Conservation (phyloP, 2,329 filamentous ascomycete genomes). For the Phialocephala subalpina region DNA sequence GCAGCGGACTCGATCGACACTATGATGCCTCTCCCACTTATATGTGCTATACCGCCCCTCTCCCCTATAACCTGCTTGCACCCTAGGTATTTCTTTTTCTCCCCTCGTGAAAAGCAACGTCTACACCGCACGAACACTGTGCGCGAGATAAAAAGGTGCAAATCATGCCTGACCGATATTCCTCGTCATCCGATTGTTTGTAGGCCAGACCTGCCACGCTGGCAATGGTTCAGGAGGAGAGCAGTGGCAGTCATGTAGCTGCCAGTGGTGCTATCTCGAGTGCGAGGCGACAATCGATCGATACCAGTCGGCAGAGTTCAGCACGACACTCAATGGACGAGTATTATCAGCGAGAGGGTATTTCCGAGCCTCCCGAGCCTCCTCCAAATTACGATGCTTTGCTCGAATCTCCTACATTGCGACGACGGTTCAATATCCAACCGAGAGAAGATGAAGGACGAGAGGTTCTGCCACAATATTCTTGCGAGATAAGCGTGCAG, state of each 20-base stretch:
- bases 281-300: not conserved
- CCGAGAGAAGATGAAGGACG: conserved; percentile 48
- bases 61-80: conserved; percentile 10
- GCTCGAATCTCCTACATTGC: conserved; percentile 27
- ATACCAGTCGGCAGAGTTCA: conserved; percentile 16
- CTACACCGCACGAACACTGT: not conserved
- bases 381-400: conserved; percentile 36
- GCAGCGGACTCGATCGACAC: conserved; percentile 16
- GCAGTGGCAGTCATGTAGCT: conserved; percentile 24
- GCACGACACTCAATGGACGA: conserved; percentile 34
- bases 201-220: conserved; percentile 11
- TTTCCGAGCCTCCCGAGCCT: conserved; percentile 22
- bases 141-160: conserved; percentile 3
- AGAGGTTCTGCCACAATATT: conserved; percentile 63
- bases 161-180: conserved; percentile 29
- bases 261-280: not conserved
- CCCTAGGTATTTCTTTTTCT: conserved; percentile 10
- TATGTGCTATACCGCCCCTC: conserved; percentile 15
- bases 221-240: conserved; percentile 23
- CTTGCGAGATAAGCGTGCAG: conserved; percentile 62
- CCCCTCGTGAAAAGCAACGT: conserved; percentile 15
- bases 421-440: conserved; percentile 40
- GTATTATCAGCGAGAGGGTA: conserved; percentile 22
- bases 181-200: conserved; percentile 18
- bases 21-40: conserved; percentile 26